Conservation (phyloP, 805 yeast genomes). For the Wickerhamomyces hampshirensis region DNA sequence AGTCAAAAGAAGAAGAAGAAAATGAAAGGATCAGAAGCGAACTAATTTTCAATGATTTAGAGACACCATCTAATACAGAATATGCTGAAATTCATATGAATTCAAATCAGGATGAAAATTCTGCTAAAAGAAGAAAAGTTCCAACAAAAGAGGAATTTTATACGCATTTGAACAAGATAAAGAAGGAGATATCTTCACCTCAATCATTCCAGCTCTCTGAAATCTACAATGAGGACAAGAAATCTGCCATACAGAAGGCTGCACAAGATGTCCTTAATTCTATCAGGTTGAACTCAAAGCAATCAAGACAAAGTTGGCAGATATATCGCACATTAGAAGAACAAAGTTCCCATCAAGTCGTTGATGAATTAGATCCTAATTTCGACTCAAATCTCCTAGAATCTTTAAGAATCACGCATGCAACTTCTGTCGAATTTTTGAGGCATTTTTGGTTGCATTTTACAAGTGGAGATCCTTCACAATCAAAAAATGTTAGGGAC, state of each 20-base stretch:
- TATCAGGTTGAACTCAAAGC: constrained; percentile 50
- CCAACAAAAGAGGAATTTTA: constrained; percentile 22
- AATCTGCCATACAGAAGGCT: constrained; percentile 35
- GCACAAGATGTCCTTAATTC: constrained; percentile 40
- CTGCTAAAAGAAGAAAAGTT: constrained; percentile 8
- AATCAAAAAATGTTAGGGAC: constrained; percentile 38
- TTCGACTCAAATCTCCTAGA: constrained; percentile 39
- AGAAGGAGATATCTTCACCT: constrained; percentile 11
- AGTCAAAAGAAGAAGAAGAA: constrained; percentile 33
- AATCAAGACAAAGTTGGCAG: constrained; percentile 44
- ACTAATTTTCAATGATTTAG: constrained; percentile 46
- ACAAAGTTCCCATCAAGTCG: constrained; percentile 21
- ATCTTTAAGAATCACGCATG: constrained; percentile 55
- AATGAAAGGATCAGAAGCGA: constrained; percentile 38
- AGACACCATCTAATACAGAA: constrained; percentile 40
- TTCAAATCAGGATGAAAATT: constrained; percentile 14
- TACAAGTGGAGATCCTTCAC: constrained; percentile 42
- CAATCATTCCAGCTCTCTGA: constrained; percentile 25
- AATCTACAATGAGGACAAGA: constrained; percentile 22
- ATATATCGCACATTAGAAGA: constrained; percentile 22
- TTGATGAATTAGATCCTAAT: constrained; percentile 27
- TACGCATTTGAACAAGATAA: constrained; percentile 16
- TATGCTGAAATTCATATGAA: constrained; percentile 42
- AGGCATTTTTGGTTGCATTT: constrained; percentile 71
- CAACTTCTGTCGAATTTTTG: constrained; percentile 70